Percentiles rank a stretch among this genome's conserved stretches.
Evolutionary conservation across 768 basidiomycete genomes (phyloP).

Genomic region (Lanmaoa rubissima): DNA sequence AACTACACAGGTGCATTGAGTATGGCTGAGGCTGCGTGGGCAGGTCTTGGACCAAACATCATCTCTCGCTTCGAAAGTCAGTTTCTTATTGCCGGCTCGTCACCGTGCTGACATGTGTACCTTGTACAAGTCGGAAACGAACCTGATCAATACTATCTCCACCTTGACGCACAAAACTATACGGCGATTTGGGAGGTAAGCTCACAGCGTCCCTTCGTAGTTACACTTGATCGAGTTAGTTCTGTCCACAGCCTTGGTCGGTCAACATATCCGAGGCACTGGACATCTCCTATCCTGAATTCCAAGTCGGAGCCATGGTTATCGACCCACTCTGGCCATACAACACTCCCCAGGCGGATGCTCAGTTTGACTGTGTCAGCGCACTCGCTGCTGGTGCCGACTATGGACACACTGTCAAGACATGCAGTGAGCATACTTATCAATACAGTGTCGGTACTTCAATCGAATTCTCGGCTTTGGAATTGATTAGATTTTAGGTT

Average conservation of each 20-base stretch:
- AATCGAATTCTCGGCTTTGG: slow-evolving; percentile 35
- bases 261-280: slow-evolving; percentile 45
- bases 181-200: slow-evolving; percentile 44
- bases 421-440: slow-evolving; percentile 54
- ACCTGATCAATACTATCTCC: slow-evolving; percentile 46
- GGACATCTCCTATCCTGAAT: slow-evolving; percentile 38
- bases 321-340: slow-evolving; percentile 54
- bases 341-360: slow-evolving; percentile 36
- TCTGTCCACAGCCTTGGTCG: slow-evolving; percentile 41
- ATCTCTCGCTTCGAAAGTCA: slow-evolving; percentile 48
- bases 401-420: slow-evolving; percentile 39
- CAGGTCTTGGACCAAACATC: slow-evolving; percentile 37
- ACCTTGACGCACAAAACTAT: slow-evolving; percentile 44
- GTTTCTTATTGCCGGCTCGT: neutral
- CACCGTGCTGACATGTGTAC: neutral
- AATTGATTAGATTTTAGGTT: slow-evolving; percentile 25
- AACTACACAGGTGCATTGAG: slow-evolving; percentile 41
- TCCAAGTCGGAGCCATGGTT: slow-evolving; percentile 50
- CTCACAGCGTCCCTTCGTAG: neutral
- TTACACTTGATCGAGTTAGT: neutral
- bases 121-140: slow-evolving; percentile 47
- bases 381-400: slow-evolving; percentile 47
- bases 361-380: slow-evolving; percentile 45
- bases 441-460: slow-evolving; percentile 45
- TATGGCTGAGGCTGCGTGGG: slow-evolving; percentile 43